Conservation (phyloP, 768 basidiomycete species). For the Tulasnella sp. region DNA sequence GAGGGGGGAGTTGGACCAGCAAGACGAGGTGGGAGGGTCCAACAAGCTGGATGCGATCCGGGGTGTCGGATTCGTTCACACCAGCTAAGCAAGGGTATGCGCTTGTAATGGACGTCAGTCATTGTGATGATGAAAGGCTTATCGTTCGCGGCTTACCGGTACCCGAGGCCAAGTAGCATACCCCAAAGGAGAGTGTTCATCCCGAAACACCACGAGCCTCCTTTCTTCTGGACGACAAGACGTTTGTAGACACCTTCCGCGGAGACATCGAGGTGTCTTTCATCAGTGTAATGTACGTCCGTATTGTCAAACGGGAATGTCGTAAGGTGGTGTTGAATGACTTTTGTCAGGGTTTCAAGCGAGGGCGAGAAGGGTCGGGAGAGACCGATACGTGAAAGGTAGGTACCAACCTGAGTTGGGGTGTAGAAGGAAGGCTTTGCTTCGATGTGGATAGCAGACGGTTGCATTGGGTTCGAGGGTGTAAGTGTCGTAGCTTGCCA, state of each 20-base stretch:
- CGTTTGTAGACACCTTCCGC: background rate
- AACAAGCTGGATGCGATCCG: background rate
- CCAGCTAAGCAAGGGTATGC: background rate
- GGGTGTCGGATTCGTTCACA: background rate
- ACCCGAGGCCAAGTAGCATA: background rate
- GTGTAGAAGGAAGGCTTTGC: no score
- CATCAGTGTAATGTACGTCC: background rate
- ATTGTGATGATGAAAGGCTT: background rate
- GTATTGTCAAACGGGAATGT: constrained; percentile 6
- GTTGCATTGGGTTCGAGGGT: no score
- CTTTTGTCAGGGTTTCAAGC: background rate
- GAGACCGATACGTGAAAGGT: background rate
- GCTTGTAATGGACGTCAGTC: background rate
- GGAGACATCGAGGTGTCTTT: background rate
- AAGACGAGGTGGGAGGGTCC: background rate
- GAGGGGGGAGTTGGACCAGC: background rate
- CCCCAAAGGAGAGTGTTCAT: background rate
- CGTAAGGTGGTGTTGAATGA: background rate
- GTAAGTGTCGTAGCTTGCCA: no score
- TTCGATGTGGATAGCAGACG: no score
- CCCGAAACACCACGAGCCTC: background rate
- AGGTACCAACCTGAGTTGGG: no score
- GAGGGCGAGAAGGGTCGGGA: background rate
- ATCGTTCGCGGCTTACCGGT: background rate
- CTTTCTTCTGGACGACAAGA: background rate